A percentile compares a stretch with the other conserved stretches of the same genome.
phyloP scores from a whole-genome alignment of 1,284 basidiomycete species.

The Thecaphora thlaspeos region DNA sequence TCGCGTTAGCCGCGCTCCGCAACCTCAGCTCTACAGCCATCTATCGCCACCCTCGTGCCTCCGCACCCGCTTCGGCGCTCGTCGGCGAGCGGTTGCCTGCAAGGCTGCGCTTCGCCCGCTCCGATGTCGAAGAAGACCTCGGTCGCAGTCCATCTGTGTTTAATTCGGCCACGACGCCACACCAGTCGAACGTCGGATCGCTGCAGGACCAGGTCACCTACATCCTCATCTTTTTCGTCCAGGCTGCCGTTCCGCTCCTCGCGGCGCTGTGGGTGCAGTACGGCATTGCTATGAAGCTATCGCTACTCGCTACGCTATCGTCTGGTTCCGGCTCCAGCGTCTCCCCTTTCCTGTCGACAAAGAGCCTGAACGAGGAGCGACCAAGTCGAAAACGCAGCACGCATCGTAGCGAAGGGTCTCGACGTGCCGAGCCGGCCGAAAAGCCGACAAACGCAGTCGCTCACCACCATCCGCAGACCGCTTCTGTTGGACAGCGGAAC shows the following conservation, averaged over 20 bases:
- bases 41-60: conserved; percentile 12
- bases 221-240: conserved; percentile 35
- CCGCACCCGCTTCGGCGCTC: conserved; percentile 2
- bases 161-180: conserved; percentile 4
- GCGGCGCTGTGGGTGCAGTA: conserved; percentile 35
- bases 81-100: conserved; percentile 10
- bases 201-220: conserved; percentile 31
- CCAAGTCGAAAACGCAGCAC: too few species aligned
- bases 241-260: conserved; percentile 33
- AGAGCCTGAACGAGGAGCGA: too few species aligned
- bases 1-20: conserved; percentile 29
- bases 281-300: conserved; percentile 13
- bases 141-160: too few species aligned
- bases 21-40: conserved; percentile 25
- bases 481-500: too few species aligned
- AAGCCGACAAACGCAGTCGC: too few species aligned
- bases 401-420: too few species aligned
- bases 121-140: conserved; percentile 1
- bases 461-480: too few species aligned
- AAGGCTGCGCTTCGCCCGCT: conserved; percentile 2
- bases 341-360: too few species aligned
- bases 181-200: conserved; percentile 30
- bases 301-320: conserved; percentile 9
- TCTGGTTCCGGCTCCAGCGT: too few species aligned
- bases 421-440: too few species aligned